Evolutionary conservation across 78 protist genomes (phyloP).

Genomic region (Dictyostelium capitatum): DNA sequence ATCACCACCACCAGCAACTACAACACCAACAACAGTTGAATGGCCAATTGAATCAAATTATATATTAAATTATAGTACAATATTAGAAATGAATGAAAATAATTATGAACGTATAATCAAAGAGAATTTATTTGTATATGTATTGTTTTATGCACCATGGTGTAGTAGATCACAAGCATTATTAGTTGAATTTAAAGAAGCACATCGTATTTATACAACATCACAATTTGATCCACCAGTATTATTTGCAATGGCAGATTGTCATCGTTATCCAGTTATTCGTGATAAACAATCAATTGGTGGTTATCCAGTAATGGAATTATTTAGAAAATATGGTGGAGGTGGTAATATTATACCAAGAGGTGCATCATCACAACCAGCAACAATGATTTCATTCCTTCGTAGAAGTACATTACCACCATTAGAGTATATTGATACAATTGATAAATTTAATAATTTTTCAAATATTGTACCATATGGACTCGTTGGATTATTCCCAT

Average conservation of each 20-base stretch:
- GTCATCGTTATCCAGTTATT: not conserved
- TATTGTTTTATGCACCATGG: conserved; percentile 77
- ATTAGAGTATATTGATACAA: not conserved
- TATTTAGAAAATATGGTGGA: conserved; percentile 18
- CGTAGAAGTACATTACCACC: not conserved
- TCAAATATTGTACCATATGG: not conserved
- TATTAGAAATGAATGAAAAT: conserved; percentile 19
- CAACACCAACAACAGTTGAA: not conserved
- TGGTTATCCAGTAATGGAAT: conserved; percentile 64
- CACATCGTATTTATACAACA: conserved; percentile 1
- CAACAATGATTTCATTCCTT: conserved; percentile 12
- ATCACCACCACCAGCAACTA: not conserved
- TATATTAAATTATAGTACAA: not conserved
- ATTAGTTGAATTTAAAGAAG: conserved; percentile 9
- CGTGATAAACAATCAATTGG: conserved; percentile 54
- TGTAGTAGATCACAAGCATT: conserved; percentile 52
- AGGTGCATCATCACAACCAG: conserved; percentile 20
- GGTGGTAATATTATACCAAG: conserved; percentile 62
- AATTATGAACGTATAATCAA: conserved; percentile 39
- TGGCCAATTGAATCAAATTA: conserved; percentile 23
- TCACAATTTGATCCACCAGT: not conserved
- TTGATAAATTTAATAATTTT: conserved; percentile 8
- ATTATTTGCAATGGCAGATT: conserved; percentile 22
- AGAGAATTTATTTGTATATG: conserved; percentile 60
- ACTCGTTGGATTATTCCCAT: not conserved